A percentile compares a stretch with the other conserved stretches of the same genome.
Evolutionary conservation across 192 early-diverging fungal genomes (phyloP).

Genomic region (Coemansia sp.): DNA sequence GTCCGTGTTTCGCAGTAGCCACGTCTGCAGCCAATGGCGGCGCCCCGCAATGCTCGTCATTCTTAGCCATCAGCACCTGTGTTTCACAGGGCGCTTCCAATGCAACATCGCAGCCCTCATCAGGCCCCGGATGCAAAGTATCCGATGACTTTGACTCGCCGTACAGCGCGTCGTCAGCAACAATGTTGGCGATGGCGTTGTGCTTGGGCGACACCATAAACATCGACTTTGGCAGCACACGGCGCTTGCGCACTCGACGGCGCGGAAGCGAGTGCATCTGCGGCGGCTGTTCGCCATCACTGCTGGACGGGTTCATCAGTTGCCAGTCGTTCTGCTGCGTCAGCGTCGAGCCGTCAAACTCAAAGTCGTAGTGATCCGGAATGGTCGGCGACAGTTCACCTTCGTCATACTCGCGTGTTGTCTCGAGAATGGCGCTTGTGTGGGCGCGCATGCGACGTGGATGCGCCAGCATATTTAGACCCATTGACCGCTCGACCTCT

Average conservation of each 20-base stretch:
- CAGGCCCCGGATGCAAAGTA: conserved; percentile 13
- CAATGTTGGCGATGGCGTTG: neutral
- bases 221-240: conserved; percentile 44
- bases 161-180: conserved; percentile 3
- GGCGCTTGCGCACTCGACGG: conserved; percentile 51
- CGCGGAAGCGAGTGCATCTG: conserved; percentile 23
- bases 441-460: conserved; percentile 21
- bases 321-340: conserved; percentile 52
- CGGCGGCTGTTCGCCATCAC: conserved; percentile 34
- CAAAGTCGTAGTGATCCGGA: conserved; percentile 16
- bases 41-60: neutral
- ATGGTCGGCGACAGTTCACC: conserved; percentile 7
- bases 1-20: neutral
- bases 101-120: neutral
- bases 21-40: neutral
- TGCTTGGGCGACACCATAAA: conserved; percentile 26
- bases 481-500: conserved; percentile 18
- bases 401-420: conserved; percentile 6
- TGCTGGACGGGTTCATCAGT: conserved; percentile 48
- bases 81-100: neutral
- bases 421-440: conserved; percentile 10
- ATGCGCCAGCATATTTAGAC: conserved; percentile 38
- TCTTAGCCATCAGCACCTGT: neutral
- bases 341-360: conserved; percentile 46
- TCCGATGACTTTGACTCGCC: conserved; percentile 19